These are phyloP conservation scores for Mortierella sp. DNA, from an alignment of 371 early-diverging fungal genomes.

Conservation along the genomic window DNA sequence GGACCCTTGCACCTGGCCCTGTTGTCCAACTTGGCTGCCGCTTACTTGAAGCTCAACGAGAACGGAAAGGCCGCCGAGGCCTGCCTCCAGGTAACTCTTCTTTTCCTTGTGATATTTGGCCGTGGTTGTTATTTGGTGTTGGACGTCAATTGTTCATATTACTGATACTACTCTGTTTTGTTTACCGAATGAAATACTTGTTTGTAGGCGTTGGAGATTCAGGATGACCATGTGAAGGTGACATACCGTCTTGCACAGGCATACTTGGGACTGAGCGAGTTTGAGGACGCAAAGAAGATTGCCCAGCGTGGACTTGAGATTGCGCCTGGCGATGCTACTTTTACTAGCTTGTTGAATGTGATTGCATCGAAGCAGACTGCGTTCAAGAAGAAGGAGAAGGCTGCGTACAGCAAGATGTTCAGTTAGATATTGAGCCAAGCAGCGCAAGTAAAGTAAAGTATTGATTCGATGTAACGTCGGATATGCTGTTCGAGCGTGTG, in stretches of 20 bases:
- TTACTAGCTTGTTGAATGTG: slow-evolving; percentile 40
- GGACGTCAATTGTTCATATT: not conserved
- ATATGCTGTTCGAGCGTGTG: too few species aligned
- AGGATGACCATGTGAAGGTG: slow-evolving; percentile 72
- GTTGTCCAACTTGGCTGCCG: slow-evolving; percentile 52
- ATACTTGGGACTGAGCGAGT: slow-evolving; percentile 65
- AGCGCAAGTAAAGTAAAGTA: not conserved
- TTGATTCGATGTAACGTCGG: not conserved
- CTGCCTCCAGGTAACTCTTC: slow-evolving; percentile 24
- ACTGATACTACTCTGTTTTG: not conserved
- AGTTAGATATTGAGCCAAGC: slow-evolving; percentile 16
- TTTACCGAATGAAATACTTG: not conserved
- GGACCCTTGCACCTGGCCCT: slow-evolving; percentile 30
- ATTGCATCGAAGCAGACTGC: slow-evolving; percentile 48
- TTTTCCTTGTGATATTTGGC: not conserved
- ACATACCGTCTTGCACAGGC: slow-evolving; percentile 74
- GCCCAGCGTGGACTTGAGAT: slow-evolving; percentile 66
- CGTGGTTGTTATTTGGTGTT: not conserved
- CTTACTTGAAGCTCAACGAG: slow-evolving; percentile 52
- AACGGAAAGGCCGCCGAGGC: slow-evolving; percentile 48
- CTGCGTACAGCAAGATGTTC: slow-evolving; percentile 57
- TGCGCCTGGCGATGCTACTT: slow-evolving; percentile 43
- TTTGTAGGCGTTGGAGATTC: slow-evolving; percentile 63
- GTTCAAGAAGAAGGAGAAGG: slow-evolving; percentile 59
- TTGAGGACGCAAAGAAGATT: slow-evolving; percentile 64